These are phyloP conservation scores for Pestalotiopsis sp. DNA, from an alignment of 2,329 filamentous ascomycete genomes.

Conservation along the genomic window DNA sequence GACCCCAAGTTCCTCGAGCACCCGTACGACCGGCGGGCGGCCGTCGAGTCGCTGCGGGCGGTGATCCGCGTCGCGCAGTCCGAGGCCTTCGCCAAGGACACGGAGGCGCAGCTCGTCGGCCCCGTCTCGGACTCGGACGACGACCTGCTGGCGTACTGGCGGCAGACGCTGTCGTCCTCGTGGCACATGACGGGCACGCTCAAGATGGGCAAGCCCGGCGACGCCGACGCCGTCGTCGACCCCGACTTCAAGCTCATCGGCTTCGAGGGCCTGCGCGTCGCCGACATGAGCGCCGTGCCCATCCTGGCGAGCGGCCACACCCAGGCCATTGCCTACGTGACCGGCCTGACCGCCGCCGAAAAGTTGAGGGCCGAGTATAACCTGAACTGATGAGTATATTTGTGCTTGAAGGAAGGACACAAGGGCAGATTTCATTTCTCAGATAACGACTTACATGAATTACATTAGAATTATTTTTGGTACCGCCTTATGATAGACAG, in stretches of 20 bases:
- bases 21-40: slow-evolving; percentile 54
- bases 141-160: slow-evolving; percentile 50
- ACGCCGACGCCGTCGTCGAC: slow-evolving; percentile 49
- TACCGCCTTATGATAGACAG: neutral
- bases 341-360: slow-evolving; percentile 53
- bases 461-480: neutral
- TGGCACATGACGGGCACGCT: slow-evolving; percentile 61
- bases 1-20: slow-evolving; percentile 55
- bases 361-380: slow-evolving; percentile 47
- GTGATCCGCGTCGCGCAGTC: slow-evolving; percentile 40
- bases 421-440: neutral
- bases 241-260: slow-evolving; percentile 48
- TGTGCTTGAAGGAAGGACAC: neutral
- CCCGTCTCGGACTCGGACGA: slow-evolving; percentile 53
- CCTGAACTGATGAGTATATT: slow-evolving; percentile 23
- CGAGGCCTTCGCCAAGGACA: slow-evolving; percentile 46
- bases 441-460: neutral
- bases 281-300: slow-evolving; percentile 54
- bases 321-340: slow-evolving; percentile 55
- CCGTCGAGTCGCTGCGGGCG: slow-evolving; percentile 51
- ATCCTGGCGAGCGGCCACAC: slow-evolving; percentile 52
- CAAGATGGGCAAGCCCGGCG: slow-evolving; percentile 53
- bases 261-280: slow-evolving; percentile 48
- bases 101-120: slow-evolving; percentile 38
- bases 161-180: slow-evolving; percentile 42